Base-by-base conservation (phyloP, 768 basidiomycete genomes). In the Crepidotus variabilis region DNA sequence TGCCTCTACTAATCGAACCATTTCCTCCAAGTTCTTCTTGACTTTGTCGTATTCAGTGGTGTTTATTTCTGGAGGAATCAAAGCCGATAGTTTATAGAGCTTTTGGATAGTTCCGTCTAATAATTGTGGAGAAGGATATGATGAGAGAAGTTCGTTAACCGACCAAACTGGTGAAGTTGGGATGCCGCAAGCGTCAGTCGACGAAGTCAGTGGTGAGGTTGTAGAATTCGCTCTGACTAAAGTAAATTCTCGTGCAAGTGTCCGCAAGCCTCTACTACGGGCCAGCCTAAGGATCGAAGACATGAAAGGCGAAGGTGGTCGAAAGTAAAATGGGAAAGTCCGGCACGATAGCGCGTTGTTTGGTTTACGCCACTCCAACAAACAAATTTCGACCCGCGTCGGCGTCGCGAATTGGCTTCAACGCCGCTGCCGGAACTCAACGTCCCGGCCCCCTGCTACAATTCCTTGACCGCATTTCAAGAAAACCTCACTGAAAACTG, bases 1-100 rank as follows among this genome's bases (percentile, higher is more conserved):
- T 2, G 91, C 91, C 64, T 93, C 90, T 13, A 94, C 91, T 9
- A 94, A 76, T 59, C 78, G 81, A 55, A 92, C 74, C 50, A 94
- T 79, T 52, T 86, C 85, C 60, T 87, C 86, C 59, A 94, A 69
- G 59, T 89, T 84, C 43, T 61, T 58, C 57, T 82, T 86, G 45
- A 88, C 71, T 18, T 68, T 66, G 2, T 66, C 62, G 60, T 86
- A 79, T 56, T 84, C 80, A 5, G 67, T 64, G 0, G 88, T 82
- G 35, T 79, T 82, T 57, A 82, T 75, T 48, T 74, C 66, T 1
- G 90, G 92, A 1, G 89, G 83, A 23, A 79, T 66, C 46, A 94
- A 78, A 33, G 92, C 91, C 49, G 91, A 85, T 47, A 91, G 78
- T 36, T 84, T 73, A 63, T 93, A 85, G 2, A 93, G 78, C 49